These are phyloP conservation scores for Aspergillus thermomutatus DNA, from an alignment of 2,329 filamentous ascomycete species.

Conservation along the genomic window DNA sequence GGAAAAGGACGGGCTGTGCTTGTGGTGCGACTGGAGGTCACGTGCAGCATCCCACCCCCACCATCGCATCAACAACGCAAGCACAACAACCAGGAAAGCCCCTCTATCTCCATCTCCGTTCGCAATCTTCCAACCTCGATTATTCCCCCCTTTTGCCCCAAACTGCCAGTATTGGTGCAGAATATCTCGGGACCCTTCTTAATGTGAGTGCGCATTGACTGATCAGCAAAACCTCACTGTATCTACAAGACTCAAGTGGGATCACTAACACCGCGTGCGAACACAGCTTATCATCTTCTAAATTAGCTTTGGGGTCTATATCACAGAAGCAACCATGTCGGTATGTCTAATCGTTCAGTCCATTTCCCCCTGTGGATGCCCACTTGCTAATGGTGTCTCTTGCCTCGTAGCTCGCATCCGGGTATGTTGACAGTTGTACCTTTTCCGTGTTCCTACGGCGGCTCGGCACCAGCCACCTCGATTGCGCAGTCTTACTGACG, in stretches of 20 bases:
- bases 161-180: background rate
- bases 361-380: background rate
- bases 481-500: conserved; percentile 17
- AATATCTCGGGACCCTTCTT: background rate
- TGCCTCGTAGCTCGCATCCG: conserved; percentile 32
- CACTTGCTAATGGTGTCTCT: conserved; percentile 6
- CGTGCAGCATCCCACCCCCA: conserved; percentile 22
- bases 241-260: background rate
- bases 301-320: conserved; percentile 17
- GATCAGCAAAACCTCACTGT: background rate
- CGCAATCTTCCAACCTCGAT: conserved; percentile 10
- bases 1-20: conserved; percentile 15
- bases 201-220: conserved; percentile 6
- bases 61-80: conserved; percentile 24
- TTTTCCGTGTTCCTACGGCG: conserved; percentile 1
- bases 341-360: conserved; percentile 19
- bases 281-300: conserved; percentile 22
- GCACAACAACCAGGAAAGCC: conserved; percentile 31
- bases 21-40: conserved; percentile 19
- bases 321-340: conserved; percentile 31
- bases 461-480: background rate
- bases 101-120: conserved; percentile 30
- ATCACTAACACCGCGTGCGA: conserved; percentile 30
- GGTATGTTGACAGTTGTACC: conserved; percentile 23
- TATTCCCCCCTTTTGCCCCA: conserved; percentile 11